Conservation (phyloP, 83 land plant species). For the Picea mariana region DNA sequence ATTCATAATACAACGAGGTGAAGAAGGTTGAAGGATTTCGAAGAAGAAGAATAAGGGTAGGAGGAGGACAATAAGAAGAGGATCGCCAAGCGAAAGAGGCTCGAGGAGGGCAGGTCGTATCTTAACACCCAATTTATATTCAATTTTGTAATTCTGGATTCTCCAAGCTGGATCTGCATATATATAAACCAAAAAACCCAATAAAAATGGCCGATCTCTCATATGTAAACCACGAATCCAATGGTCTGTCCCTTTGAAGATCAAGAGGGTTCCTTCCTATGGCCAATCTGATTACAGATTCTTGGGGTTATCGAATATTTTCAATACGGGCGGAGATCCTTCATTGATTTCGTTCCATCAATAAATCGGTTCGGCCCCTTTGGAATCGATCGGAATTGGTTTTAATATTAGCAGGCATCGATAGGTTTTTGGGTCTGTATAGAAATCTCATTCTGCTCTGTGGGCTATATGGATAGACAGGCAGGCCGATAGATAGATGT, state of each 20-base stretch:
- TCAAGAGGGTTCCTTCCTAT: not conserved
- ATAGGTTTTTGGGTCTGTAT: not conserved
- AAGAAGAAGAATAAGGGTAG: not conserved
- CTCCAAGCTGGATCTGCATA: constrained; percentile 9
- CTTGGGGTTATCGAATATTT: not conserved
- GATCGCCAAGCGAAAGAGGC: no score
- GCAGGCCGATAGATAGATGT: not conserved
- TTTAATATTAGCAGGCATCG: not conserved
- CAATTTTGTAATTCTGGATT: not conserved
- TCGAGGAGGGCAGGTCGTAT: no score
- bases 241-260: not conserved
- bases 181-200: not conserved
- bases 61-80: no score
- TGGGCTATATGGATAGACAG: no score
- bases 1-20: not conserved
- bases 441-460: no score
- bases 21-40: not conserved
- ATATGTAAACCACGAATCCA: not conserved
- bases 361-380: not conserved
- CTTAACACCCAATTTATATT: not conserved
- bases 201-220: not conserved
- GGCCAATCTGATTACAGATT: not conserved
- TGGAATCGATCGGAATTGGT: constrained; percentile 17
- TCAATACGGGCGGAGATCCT: not conserved
- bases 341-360: not conserved